A percentile compares a stretch with the other conserved stretches of the same genome.
Conservation (phyloP, 2,329 filamentous ascomycete species). For the Colletotrichum incanum region DNA sequence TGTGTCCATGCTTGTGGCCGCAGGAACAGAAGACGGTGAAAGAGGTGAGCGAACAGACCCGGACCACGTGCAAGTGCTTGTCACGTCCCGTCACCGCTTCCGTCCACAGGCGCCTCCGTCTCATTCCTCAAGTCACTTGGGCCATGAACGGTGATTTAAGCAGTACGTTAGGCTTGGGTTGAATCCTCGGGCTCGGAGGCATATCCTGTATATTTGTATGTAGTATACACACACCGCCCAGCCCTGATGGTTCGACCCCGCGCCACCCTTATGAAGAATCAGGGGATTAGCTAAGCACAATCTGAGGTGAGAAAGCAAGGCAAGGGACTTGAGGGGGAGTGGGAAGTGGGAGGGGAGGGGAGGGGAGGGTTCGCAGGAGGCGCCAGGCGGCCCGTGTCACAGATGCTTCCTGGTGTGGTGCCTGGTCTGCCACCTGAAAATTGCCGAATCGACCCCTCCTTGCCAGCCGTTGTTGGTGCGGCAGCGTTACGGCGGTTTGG, state of each 20-base stretch:
- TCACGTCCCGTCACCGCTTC: conserved; percentile 14
- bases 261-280: conserved; percentile 23
- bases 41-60: neutral
- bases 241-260: conserved; percentile 26
- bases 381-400: conserved; percentile 22
- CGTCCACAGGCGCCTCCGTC: conserved; percentile 4
- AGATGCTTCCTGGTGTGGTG: neutral
- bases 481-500: neutral
- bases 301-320: neutral
- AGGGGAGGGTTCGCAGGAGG: conserved; percentile 11
- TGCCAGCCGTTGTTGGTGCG: conserved; percentile 8
- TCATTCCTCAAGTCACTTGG: neutral
- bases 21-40: neutral
- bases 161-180: neutral
- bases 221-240: conserved; percentile 28
- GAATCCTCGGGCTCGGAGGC: neutral
- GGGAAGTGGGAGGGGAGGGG: neutral
- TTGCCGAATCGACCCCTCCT: conserved; percentile 4
- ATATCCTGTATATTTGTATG: neutral
- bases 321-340: too few relatives aligned
- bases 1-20: neutral
- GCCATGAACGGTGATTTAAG: neutral
- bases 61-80: neutral
- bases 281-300: conserved; percentile 12
- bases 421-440: conserved; percentile 11